Evolutionary conservation across 805 yeast species (phyloP).

Genomic region (Ogataea haglerorum): DNA sequence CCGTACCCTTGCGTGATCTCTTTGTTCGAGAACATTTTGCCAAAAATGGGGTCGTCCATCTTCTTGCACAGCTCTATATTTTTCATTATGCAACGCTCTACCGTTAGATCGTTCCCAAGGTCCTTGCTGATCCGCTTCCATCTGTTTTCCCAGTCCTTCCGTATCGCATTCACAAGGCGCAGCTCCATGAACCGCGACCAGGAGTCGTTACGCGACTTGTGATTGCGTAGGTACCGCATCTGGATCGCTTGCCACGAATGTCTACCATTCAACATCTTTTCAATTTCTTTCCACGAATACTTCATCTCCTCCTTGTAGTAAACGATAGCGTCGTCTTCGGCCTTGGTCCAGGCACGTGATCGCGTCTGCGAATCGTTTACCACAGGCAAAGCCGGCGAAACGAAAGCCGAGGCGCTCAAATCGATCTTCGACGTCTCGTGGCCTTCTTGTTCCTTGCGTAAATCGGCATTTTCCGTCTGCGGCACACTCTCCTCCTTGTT

Average conservation of each 20-base stretch:
- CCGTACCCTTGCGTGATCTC: conserved; percentile 27
- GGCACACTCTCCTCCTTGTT: neutral
- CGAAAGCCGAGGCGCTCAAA: neutral
- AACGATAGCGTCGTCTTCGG: conserved; percentile 36
- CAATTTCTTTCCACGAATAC: conserved; percentile 39
- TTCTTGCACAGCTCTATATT: conserved; percentile 32
- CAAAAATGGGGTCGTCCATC: conserved; percentile 27
- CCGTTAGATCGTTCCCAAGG: conserved; percentile 28
- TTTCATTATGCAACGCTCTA: conserved; percentile 32
- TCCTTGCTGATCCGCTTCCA: conserved; percentile 38
- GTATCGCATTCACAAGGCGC: conserved; percentile 30
- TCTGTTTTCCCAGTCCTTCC: conserved; percentile 39
- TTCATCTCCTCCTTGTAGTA: conserved; percentile 36
- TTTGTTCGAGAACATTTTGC: conserved; percentile 27
- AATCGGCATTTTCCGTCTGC: neutral
- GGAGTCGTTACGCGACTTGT: conserved; percentile 34
- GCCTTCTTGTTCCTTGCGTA: neutral
- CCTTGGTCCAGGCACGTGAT: conserved; percentile 32
- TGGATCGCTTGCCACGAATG: conserved; percentile 47
- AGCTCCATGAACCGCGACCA: conserved; percentile 37
- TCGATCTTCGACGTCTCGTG: neutral
- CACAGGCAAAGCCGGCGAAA: neutral
- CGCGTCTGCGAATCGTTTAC: neutral
- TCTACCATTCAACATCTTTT: conserved; percentile 27
- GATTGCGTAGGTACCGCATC: conserved; percentile 42